Base-by-base conservation (phyloP, 805 yeast species). In the Candida endomychidarum region DNA sequence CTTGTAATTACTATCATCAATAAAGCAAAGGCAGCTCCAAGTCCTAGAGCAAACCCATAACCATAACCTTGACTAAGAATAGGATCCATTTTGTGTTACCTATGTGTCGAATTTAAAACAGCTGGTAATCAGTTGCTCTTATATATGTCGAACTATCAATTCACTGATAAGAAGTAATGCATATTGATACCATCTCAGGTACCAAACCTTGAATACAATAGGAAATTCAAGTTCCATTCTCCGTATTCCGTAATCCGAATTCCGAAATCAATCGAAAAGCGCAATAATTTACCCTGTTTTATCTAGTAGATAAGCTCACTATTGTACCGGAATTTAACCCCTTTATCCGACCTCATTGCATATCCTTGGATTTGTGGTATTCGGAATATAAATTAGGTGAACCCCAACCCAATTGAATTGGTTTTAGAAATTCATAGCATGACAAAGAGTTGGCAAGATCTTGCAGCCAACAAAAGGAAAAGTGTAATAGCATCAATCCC, bases 11-110 rank as follows among this genome's bases (percentile, higher is more conserved):
- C 22, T 12, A 63, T 51, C 72, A 70, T 70, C 8, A 65, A 44
- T 9, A 66, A 36, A 2, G 75, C 72, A 45, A 70, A 70, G 3
- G 64, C 67, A 6, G 72, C 60, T n/a, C 76, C 76, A 7, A 70
- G 59, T 3, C 74, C 76, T n/a, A 72, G 53, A 22, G 70, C 62
- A 37, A 60, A 58, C 5, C 72, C 72, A 45, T 69, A 72, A 1
- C 77, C 77, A 49, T 41, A 40, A 16, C 43, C 40, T 40, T 40
- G 40, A 36, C 37, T 36, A 25, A 40, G 40, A 15, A 40, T 40
- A 11, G 43, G 43, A 25, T 40, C 37, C 37, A 32, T 31, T 16
- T 14, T 30, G 5, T n/a, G 3, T 20, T 15, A 10, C n/a, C n/a
- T n/a, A n/a, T n/a, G n/a, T n/a, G n/a, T n/a, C n/a, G n/a, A n/a